These are phyloP conservation scores for Ogataea nitratoaversa DNA, from an alignment of 805 yeast species.

Conservation along the genomic window DNA sequence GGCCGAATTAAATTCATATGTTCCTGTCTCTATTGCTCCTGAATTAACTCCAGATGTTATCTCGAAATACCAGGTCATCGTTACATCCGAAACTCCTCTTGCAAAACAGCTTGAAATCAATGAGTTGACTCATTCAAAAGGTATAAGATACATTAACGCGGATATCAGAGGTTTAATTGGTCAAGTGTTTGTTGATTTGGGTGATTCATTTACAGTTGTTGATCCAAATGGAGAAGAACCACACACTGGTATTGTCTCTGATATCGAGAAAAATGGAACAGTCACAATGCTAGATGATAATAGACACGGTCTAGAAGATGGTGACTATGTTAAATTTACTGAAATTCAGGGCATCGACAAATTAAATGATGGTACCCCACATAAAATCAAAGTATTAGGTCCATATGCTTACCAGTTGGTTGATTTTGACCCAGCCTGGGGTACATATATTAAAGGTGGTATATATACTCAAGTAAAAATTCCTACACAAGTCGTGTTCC, in stretches of 20 bases:
- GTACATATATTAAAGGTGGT: constrained; percentile 78
- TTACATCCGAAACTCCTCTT: constrained; percentile 71
- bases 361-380: constrained; percentile 69
- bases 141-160: constrained; percentile 76
- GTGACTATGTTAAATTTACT: constrained; percentile 78
- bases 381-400: constrained; percentile 79
- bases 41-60: constrained; percentile 53
- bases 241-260: constrained; percentile 78
- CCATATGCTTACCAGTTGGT: constrained; percentile 85
- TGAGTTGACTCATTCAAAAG: constrained; percentile 64
- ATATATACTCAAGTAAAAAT: constrained; percentile 88
- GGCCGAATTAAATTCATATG: constrained; percentile 84
- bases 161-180: constrained; percentile 89
- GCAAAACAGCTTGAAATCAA: constrained; percentile 76
- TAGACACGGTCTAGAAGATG: constrained; percentile 92
- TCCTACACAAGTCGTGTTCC: constrained; percentile 61
- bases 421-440: constrained; percentile 50
- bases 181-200: constrained; percentile 84
- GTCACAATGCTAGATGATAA: constrained; percentile 91
- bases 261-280: constrained; percentile 80
- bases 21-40: constrained; percentile 69
- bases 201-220: constrained; percentile 69
- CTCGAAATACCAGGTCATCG: constrained; percentile 66
- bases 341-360: constrained; percentile 79
- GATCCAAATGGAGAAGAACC: constrained; percentile 96